These are phyloP conservation scores for Ogataea neopini DNA, from an alignment of 805 yeast species.

Conservation along the genomic window DNA sequence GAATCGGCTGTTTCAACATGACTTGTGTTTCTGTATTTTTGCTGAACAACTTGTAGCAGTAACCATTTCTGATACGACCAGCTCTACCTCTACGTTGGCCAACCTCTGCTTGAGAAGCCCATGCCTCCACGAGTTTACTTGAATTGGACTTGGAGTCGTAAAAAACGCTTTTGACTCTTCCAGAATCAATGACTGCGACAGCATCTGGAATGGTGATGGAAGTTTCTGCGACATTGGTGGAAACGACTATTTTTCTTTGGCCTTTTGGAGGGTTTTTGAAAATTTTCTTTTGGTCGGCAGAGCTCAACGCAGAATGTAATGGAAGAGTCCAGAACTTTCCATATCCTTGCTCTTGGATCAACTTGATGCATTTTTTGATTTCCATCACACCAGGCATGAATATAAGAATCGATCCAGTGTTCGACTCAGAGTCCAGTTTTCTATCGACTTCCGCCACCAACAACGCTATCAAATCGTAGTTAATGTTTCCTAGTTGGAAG, in stretches of 20 bases:
- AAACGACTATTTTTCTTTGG: conserved; percentile 73
- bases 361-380: conserved; percentile 64
- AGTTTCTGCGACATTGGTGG: conserved; percentile 96
- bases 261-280: conserved; percentile 58
- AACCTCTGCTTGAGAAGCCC: conserved; percentile 90
- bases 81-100: conserved; percentile 95
- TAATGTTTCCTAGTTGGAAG: conserved; percentile 66
- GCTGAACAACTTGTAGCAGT: conserved; percentile 80
- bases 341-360: conserved; percentile 21
- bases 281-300: conserved; percentile 79
- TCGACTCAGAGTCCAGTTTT: conserved; percentile 41
- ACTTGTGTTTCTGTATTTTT: conserved; percentile 50
- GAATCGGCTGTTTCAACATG: conserved; percentile 76
- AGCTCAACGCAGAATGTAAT: conserved; percentile 82
- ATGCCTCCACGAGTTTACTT: conserved; percentile 70
- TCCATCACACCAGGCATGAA: conserved; percentile 93
- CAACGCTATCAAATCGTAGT: conserved; percentile 68
- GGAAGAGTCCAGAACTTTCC: conserved; percentile 56
- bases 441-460: conserved; percentile 55
- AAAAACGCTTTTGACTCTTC: conserved; percentile 75
- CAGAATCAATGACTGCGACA: conserved; percentile 87
- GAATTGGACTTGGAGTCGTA: conserved; percentile 70
- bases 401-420: conserved; percentile 74
- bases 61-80: conserved; percentile 89
- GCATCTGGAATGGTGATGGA: conserved; percentile 96